Conservation (phyloP, 164 flowering plant species). For the Pachysandra terminalis region DNA sequence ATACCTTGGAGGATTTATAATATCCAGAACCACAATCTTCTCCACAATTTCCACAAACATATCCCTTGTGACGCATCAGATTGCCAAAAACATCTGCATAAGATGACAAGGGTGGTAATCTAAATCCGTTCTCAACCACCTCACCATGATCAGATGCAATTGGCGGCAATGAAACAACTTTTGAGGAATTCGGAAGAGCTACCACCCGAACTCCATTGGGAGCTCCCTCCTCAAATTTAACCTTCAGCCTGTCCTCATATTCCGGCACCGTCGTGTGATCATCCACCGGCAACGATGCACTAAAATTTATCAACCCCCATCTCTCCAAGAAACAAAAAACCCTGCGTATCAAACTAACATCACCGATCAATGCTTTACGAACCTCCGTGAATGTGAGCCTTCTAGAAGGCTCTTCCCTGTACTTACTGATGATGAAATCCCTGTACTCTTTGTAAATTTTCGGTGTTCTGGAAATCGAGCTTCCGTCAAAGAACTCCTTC, state of each 20-base stretch:
- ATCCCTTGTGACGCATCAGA: slow-evolving; percentile 24
- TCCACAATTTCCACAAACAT: slow-evolving; percentile 61
- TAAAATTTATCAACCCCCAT: slow-evolving; percentile 87
- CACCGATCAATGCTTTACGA: slow-evolving; percentile 80
- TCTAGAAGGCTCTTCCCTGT: slow-evolving; percentile 72
- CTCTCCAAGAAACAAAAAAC: slow-evolving; percentile 69
- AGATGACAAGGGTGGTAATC: slow-evolving; percentile 67
- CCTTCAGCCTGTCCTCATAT: slow-evolving; percentile 25
- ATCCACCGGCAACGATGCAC: slow-evolving; percentile 15
- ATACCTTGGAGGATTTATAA: slow-evolving; percentile 58
- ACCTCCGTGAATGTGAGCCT: slow-evolving; percentile 74
- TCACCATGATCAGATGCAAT: slow-evolving; percentile 14
- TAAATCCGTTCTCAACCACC: slow-evolving; percentile 25
- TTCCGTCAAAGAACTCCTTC: slow-evolving; percentile 70
- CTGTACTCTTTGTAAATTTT: slow-evolving; percentile 82
- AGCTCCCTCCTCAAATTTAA: slow-evolving; percentile 69
- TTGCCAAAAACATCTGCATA: slow-evolving; percentile 63
- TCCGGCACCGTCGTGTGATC: slow-evolving; percentile 16
- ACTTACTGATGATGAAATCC: slow-evolving; percentile 81
- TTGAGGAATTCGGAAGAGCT: slow-evolving; percentile 52
- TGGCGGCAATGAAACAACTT: slow-evolving; percentile 27
- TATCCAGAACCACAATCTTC: slow-evolving; percentile 39
- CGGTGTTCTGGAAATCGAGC: slow-evolving; percentile 69
- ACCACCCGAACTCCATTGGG: slow-evolving; percentile 77
- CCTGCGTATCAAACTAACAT: slow-evolving; percentile 55